phyloP scores from a whole-genome alignment of 306 rosid genomes.

The Arachis stenosperma region DNA sequence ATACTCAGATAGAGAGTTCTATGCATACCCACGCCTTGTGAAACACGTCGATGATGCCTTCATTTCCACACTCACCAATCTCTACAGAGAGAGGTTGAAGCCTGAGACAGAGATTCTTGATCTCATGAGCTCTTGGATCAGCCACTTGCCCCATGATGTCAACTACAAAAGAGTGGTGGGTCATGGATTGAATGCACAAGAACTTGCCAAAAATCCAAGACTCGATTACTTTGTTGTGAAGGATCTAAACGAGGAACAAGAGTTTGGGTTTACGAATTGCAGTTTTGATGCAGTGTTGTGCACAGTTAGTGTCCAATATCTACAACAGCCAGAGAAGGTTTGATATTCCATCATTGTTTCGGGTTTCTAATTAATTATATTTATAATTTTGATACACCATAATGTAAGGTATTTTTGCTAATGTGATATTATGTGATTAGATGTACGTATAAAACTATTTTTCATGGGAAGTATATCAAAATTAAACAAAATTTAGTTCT shows the following conservation, averaged over 20 bases:
- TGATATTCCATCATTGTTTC: not conserved
- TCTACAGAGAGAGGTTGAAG: conserved; percentile 63
- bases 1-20: conserved; percentile 68
- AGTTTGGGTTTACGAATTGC: conserved; percentile 56
- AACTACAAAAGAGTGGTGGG: conserved; percentile 71
- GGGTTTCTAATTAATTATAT: too few species aligned
- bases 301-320: conserved; percentile 87
- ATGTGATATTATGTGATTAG: too few species aligned
- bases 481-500: too few species aligned
- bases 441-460: too few species aligned
- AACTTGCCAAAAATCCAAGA: conserved; percentile 72
- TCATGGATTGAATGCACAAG: conserved; percentile 83
- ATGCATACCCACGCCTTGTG: conserved; percentile 75
- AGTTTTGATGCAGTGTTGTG: conserved; percentile 83
- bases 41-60: conserved; percentile 78
- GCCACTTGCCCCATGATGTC: conserved; percentile 77
- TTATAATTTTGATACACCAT: too few species aligned
- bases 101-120: conserved; percentile 63
- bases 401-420: too few species aligned
- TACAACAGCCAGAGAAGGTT: conserved; percentile 95
- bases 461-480: too few species aligned
- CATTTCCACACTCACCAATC: conserved; percentile 67
- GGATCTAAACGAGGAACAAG: conserved; percentile 78
- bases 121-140: conserved; percentile 92
- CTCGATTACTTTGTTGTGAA: conserved; percentile 74